Evolutionary conservation across 805 yeast genomes (phyloP).

Genomic region (Yamadazyma philogaea): DNA sequence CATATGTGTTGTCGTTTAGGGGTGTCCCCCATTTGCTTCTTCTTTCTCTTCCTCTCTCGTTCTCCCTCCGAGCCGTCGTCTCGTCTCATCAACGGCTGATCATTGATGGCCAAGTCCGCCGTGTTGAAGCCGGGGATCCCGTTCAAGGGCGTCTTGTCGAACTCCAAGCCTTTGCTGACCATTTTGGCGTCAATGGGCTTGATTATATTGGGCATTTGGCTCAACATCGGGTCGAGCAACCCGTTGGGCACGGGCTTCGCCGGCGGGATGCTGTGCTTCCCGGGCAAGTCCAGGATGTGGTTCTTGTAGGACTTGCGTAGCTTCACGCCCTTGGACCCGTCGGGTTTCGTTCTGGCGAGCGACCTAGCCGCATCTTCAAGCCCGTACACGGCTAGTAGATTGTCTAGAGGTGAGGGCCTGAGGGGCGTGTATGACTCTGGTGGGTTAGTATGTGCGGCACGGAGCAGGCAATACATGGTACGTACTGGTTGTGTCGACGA

Average conservation of each 20-base stretch:
- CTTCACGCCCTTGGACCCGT: conserved; percentile 89
- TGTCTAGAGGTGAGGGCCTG: conserved; percentile 68
- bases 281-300: conserved; percentile 84
- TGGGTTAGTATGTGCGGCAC: conserved; percentile 4
- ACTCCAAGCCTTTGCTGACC: conserved; percentile 48
- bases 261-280: conserved; percentile 65
- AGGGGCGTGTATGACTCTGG: conserved; percentile 29
- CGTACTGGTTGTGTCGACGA: conserved; percentile 7
- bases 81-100: conserved; percentile 38
- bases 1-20: conserved; percentile 34
- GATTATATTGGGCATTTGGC: conserved; percentile 43
- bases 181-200: conserved; percentile 49
- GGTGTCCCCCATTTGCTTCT: conserved; percentile 29
- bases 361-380: conserved; percentile 67
- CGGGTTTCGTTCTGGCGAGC: conserved; percentile 82
- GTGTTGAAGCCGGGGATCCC: conserved; percentile 80
- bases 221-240: conserved; percentile 36
- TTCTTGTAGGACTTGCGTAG: conserved; percentile 92
- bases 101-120: conserved; percentile 60
- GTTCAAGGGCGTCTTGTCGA: conserved; percentile 61
- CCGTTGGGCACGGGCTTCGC: conserved; percentile 33
- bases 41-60: conserved; percentile 38
- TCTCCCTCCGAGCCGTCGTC: conserved; percentile 42
- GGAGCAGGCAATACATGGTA: background rate
- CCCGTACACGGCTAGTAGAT: conserved; percentile 67